A percentile compares a stretch with the other conserved stretches of the same genome.
Conservation (phyloP, 176 grass and related monocot species). For the Ensete glaucum region DNA sequence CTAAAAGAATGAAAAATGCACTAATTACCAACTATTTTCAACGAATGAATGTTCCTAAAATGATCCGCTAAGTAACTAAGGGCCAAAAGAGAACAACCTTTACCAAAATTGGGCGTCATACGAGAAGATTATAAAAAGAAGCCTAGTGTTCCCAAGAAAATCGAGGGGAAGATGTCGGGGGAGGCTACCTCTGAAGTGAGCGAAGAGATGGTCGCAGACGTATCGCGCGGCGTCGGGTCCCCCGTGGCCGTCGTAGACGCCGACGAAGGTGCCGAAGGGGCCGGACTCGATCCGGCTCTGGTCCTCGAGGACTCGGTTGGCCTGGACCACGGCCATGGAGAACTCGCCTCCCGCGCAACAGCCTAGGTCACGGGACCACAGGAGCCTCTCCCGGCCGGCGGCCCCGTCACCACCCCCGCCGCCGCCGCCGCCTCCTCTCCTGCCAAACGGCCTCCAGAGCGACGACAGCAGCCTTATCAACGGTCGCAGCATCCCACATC, state of each 20-base stretch:
- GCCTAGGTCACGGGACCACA: conserved; percentile 67
- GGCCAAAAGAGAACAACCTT: background rate
- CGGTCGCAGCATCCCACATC: conserved; percentile 80
- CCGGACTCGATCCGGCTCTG: conserved; percentile 77
- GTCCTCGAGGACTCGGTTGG: conserved; percentile 85
- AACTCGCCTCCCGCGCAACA: conserved; percentile 51
- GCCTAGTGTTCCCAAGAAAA: background rate
- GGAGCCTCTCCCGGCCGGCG: conserved; percentile 42
- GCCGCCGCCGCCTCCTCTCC: conserved; percentile 27
- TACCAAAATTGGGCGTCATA: background rate
- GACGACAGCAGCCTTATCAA: conserved; percentile 74
- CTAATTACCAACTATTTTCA: background rate
- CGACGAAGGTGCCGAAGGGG: conserved; percentile 65
- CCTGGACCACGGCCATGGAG: conserved; percentile 76
- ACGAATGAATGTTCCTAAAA: background rate
- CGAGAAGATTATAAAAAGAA: background rate
- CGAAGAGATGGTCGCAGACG: conserved; percentile 63
- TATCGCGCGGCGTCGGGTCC: conserved; percentile 68
- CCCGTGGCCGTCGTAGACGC: conserved; percentile 75
- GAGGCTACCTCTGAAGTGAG: conserved; percentile 50
- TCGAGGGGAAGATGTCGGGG: background rate
- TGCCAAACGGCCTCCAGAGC: conserved; percentile 34
- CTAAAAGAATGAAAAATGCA: background rate
- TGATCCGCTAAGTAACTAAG: background rate
- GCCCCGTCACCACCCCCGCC: conserved; percentile 6